These are phyloP conservation scores for Fusarium nanum DNA, from an alignment of 2,329 filamentous ascomycete genomes.

Conservation along the genomic window DNA sequence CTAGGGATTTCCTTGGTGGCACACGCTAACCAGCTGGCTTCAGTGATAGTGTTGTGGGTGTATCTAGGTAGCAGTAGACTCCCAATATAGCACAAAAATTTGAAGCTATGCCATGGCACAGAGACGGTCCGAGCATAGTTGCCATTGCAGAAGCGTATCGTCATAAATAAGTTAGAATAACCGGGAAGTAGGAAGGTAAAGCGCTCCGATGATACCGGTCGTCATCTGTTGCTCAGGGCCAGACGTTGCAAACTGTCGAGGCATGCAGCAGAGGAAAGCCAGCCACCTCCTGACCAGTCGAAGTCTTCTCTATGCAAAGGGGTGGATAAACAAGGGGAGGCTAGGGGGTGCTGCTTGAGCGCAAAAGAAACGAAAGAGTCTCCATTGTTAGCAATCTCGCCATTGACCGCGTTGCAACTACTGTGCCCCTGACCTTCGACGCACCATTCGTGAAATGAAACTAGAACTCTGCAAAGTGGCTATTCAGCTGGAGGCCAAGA, in stretches of 20 bases:
- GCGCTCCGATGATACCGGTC: too few relatives aligned
- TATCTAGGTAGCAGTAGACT: not conserved
- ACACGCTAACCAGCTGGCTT: not conserved
- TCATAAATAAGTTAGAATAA: not conserved
- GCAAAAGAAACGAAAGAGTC: not conserved
- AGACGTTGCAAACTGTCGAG: not conserved
- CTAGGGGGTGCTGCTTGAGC: not conserved
- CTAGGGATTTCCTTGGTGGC: not conserved
- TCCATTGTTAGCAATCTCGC: not conserved
- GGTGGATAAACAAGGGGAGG: conserved; percentile 5
- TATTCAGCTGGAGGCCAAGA: conserved; percentile 5
- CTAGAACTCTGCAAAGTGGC: not conserved
- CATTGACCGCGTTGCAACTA: not conserved
- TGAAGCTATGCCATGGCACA: not conserved
- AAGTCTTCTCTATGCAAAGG: not conserved
- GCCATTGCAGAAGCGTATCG: not conserved
- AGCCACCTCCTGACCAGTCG: not conserved
- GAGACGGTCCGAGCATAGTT: not conserved
- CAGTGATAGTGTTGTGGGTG: not conserved
- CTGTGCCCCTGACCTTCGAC: not conserved
- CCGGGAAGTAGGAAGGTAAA: too few relatives aligned
- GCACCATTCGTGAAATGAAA: not conserved
- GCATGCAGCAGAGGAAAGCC: not conserved
- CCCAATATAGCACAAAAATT: not conserved
- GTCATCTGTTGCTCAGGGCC: too few relatives aligned